Percentiles rank a stretch among this genome's conserved stretches.
These are phyloP conservation scores for Cryphonectria naterciae DNA, from an alignment of 2,329 filamentous ascomycete genomes.

Conservation along the genomic window DNA sequence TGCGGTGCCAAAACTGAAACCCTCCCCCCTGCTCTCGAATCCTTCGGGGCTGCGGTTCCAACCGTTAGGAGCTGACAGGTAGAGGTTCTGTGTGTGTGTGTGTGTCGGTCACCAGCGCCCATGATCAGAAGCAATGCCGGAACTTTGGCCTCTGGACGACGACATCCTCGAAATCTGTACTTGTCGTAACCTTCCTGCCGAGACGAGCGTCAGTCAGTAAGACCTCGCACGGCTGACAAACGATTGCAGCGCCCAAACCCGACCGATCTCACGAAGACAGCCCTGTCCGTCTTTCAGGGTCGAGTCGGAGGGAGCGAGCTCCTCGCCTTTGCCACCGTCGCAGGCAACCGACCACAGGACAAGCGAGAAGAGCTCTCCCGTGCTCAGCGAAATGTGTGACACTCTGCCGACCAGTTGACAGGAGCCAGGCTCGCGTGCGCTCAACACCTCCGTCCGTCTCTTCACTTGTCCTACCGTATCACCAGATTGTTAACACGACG, in stretches of 20 bases:
- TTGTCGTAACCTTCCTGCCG: not conserved
- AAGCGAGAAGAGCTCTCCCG: conserved; percentile 9
- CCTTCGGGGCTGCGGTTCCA: not conserved
- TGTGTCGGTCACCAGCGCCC: not conserved
- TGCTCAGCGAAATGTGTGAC: not conserved
- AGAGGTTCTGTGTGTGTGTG: not conserved
- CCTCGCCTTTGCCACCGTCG: conserved; percentile 3
- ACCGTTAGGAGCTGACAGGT: not conserved
- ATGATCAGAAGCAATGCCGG: not conserved
- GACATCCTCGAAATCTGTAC: not conserved
- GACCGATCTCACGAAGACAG: not conserved
- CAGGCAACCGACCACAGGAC: conserved; percentile 13
- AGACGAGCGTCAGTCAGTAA: not conserved
- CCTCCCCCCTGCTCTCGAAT: not conserved
- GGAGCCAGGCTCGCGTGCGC: conserved; percentile 12
- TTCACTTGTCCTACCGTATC: conserved; percentile 18
- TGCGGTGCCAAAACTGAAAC: not conserved
- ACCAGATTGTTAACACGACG: conserved; percentile 27
- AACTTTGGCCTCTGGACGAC: not conserved
- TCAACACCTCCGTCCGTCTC: conserved; percentile 5
- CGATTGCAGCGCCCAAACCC: not conserved
- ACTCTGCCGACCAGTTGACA: not conserved
- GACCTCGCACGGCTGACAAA: not conserved
- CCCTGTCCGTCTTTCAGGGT: not conserved
- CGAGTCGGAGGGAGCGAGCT: conserved; percentile 7